Conservation (phyloP, 768 basidiomycete species). For the Jaapia argillacea region DNA sequence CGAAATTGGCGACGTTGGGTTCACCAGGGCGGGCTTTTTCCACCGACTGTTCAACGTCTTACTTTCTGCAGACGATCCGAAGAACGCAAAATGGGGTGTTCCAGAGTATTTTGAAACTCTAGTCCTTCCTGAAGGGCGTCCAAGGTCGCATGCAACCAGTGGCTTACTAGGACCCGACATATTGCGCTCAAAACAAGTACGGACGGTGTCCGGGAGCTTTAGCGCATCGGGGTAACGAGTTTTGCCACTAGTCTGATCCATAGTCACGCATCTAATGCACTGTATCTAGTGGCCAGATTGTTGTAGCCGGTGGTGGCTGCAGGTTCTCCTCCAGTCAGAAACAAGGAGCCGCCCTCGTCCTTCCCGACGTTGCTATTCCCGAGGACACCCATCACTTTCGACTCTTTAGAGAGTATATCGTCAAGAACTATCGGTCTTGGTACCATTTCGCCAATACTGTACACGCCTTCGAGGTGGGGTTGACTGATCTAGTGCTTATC, state of each 20-base stretch:
- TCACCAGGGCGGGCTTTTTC: conserved; percentile 9
- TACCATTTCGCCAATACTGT: not conserved
- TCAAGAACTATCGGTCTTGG: not conserved
- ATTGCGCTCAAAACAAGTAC: too few relatives aligned
- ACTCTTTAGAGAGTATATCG: not conserved
- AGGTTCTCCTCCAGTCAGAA: not conserved
- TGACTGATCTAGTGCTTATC: not conserved
- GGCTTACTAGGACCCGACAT: too few relatives aligned
- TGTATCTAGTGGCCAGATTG: too few relatives aligned
- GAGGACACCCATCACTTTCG: not conserved
- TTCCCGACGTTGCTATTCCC: not conserved
- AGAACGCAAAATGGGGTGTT: not conserved
- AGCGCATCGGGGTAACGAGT: too few relatives aligned
- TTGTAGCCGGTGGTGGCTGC: too few relatives aligned
- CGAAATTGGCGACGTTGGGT: conserved; percentile 12
- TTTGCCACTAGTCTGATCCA: too few relatives aligned
- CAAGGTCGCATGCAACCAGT: too few relatives aligned
- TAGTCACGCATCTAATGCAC: too few relatives aligned
- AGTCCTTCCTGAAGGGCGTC: too few relatives aligned
- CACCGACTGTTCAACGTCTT: conserved; percentile 10
- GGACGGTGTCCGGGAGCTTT: too few relatives aligned
- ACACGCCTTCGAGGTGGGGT: not conserved
- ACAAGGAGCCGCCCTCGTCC: not conserved
- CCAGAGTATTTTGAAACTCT: not conserved
- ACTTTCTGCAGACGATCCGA: conserved; percentile 1